Conservation (phyloP, 495 filamentous ascomycete species). For the Penicillium bialowiezense region DNA sequence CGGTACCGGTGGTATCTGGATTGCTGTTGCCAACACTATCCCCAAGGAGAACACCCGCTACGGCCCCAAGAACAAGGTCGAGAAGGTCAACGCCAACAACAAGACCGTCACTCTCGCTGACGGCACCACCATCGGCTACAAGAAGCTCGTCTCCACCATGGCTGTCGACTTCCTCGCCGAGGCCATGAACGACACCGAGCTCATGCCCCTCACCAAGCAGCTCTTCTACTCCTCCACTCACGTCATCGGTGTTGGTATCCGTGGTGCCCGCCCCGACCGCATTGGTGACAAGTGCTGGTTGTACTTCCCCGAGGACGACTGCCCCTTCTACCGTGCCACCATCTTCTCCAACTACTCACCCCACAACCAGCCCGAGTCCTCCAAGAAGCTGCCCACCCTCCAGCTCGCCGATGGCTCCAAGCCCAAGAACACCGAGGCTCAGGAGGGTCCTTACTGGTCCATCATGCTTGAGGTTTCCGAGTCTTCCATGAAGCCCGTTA, state of each 20-base stretch:
- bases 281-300: conserved; percentile 99
- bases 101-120: conserved; percentile 81
- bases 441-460: conserved; percentile 97
- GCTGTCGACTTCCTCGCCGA: conserved; percentile 87
- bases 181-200: conserved; percentile 80
- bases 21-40: conserved; percentile 90
- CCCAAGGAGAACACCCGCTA: conserved; percentile 89
- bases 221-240: conserved; percentile 98
- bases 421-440: conserved; percentile 60
- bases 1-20: conserved; percentile 98
- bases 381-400: conserved; percentile 81
- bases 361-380: conserved; percentile 86
- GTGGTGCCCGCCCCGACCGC: conserved; percentile 86
- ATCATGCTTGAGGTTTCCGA: conserved; percentile 99
- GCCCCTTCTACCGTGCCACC: conserved; percentile 98
- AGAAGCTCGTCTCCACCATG: conserved; percentile 95
- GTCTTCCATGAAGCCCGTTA: conserved; percentile 90
- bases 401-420: conserved; percentile 83
- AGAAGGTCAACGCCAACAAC: conserved; percentile 77
- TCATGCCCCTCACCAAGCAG: conserved; percentile 78
- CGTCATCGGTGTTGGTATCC: conserved; percentile 93
- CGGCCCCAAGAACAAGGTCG: conserved; percentile 79
- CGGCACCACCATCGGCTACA: conserved; percentile 87
- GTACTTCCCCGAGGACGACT: conserved; percentile 99
- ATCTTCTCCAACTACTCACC: conserved; percentile 99